Base-by-base conservation (phyloP, 1,139 yeast genomes). In the Blastobotrys proliferans region DNA sequence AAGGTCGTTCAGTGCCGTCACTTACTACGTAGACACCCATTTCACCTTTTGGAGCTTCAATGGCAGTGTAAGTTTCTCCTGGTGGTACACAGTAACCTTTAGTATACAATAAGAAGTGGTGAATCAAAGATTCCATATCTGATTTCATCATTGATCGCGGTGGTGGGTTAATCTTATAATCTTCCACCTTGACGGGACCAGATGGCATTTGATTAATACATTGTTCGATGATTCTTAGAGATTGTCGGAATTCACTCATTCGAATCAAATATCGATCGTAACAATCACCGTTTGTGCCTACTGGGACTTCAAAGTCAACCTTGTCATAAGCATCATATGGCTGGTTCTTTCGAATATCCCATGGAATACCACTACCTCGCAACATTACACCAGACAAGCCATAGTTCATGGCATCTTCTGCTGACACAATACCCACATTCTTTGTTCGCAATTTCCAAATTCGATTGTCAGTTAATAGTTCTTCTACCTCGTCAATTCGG, bases 11-110 rank as follows among this genome's bases (percentile, higher is more conserved):
- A 47, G 83, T 70, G 45, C 95, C 95, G 66, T 86, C 95, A 53
- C 90, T 79, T 47, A 86, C 95, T 44, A 86, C 83, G 61, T 82
- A 86, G 46, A 85, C 94, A 49, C 84, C 95, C 94, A 86, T 84
- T 69, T 86, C 95, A 61, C 95, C 95, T 77, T 86, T 86, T 64
- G 95, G 95, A 28, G 95, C 95, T 70, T 86, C 95, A 54, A 86
- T 86, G 46, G 87, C 94, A 43, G 94, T 84, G 66, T 86, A 86
- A 20, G 95, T 83, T 70, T 86, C 95, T 57, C 95, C 95, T 47
- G 79, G 83, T 36, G 95, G 95, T 33, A 86, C 95, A 39, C 83
- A 81, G 64, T 79, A 85, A 54, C 95, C 95, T 74, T 86, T 86
- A 44, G 94, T 83, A 72, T 81, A 86, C 55, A 84, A 73, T 64